These are phyloP conservation scores for Coniochaeta sp. DNA, from an alignment of 2,329 filamentous ascomycete species.

Conservation along the genomic window DNA sequence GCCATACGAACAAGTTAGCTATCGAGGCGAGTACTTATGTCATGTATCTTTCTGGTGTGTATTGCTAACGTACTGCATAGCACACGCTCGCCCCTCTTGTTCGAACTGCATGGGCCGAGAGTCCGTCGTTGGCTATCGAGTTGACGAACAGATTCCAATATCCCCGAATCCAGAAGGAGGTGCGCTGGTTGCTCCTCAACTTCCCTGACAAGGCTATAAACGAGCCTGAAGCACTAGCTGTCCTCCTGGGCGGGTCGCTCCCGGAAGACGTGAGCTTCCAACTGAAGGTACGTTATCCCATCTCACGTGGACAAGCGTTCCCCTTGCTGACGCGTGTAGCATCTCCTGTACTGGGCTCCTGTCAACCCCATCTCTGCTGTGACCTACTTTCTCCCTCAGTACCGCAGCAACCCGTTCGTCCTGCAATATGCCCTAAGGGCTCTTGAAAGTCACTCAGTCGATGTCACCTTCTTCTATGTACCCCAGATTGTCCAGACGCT, in stretches of 20 bases:
- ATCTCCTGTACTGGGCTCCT: slow-evolving; percentile 86
- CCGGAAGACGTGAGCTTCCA: slow-evolving; percentile 77
- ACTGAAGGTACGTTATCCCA: slow-evolving; percentile 58
- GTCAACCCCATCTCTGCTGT: slow-evolving; percentile 90
- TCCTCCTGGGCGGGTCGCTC: slow-evolving; percentile 71
- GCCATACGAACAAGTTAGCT: slow-evolving; percentile 31
- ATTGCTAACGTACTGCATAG: slow-evolving; percentile 25
- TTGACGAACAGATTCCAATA: slow-evolving; percentile 74
- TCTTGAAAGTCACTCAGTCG: slow-evolving; percentile 88
- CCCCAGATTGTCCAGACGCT: slow-evolving; percentile 96
- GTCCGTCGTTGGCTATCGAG: slow-evolving; percentile 80
- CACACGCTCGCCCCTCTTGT: slow-evolving; percentile 57
- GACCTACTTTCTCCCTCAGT: slow-evolving; percentile 87
- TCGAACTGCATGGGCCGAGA: slow-evolving; percentile 79
- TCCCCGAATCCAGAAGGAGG: slow-evolving; percentile 62
- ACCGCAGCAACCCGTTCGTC: slow-evolving; percentile 84
- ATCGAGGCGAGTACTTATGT: slow-evolving; percentile 28
- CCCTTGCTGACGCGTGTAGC: slow-evolving; percentile 42
- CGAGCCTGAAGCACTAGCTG: slow-evolving; percentile 74
- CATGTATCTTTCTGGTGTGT: neutral
- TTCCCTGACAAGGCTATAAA: slow-evolving; percentile 76
- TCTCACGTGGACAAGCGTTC: neutral
- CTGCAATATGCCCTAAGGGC: slow-evolving; percentile 96
- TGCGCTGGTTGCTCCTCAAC: slow-evolving; percentile 73
- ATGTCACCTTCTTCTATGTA: slow-evolving; percentile 98